A percentile compares a stretch with the other conserved stretches of the same genome.
Evolutionary conservation across 108 stramenopile genomes (phyloP).

Genomic region (Pseudonitzschia delicatissima): DNA sequence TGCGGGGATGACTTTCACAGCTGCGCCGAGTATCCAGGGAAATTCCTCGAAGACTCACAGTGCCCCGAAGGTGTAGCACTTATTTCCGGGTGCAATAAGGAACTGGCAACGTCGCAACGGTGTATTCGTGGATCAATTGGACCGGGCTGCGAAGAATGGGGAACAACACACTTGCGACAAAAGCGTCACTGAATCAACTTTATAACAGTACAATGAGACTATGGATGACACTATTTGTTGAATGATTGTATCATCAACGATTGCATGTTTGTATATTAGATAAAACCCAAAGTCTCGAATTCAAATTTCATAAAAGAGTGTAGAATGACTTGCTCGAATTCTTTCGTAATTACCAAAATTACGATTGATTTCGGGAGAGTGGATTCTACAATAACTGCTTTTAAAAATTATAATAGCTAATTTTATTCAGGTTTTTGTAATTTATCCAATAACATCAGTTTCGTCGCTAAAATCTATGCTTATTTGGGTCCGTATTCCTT

Average conservation of each 20-base stretch:
- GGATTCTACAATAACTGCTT: no score
- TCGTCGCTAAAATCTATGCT: neutral
- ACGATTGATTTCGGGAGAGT: no score
- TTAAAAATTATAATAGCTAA: neutral
- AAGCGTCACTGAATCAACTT: neutral
- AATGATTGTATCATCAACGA: no score
- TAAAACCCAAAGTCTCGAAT: no score
- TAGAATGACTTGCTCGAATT: no score
- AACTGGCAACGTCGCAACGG: constrained; percentile 5
- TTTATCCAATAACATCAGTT: neutral
- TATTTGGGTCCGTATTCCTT: constrained; percentile 26
- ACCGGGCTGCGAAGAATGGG: neutral
- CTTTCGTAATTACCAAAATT: no score
- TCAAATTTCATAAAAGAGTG: no score
- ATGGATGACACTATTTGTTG: no score
- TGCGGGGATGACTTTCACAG: constrained; percentile 19
- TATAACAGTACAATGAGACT: no score
- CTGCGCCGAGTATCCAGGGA: constrained; percentile 20
- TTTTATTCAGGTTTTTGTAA: no score
- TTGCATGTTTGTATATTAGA: no score
- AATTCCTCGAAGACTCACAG: neutral
- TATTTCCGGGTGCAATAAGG: constrained; percentile 6
- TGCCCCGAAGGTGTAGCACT: neutral
- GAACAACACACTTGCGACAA: neutral
- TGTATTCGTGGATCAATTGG: constrained; percentile 14